Conservation (phyloP, 2,329 filamentous ascomycete species). For the Penicillium psychrosexuale region DNA sequence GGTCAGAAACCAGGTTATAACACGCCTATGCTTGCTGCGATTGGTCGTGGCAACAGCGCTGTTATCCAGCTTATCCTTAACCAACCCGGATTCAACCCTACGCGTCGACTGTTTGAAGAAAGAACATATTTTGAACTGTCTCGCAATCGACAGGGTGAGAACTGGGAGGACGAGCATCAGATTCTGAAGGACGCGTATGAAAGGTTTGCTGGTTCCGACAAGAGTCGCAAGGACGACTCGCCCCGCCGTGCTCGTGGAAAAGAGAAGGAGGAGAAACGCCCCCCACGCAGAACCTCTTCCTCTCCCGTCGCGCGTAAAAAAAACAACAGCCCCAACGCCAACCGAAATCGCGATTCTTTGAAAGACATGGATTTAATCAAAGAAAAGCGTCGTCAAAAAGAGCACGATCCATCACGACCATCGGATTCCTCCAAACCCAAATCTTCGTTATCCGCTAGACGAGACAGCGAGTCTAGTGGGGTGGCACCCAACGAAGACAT, state of each 20-base stretch:
- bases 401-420: slow-evolving; percentile 35
- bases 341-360: slow-evolving; percentile 14
- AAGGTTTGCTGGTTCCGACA: slow-evolving; percentile 33
- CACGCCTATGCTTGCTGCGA: slow-evolving; percentile 90
- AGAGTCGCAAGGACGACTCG: slow-evolving; percentile 36
- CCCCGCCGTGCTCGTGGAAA: slow-evolving; percentile 40
- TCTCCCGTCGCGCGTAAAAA: slow-evolving; percentile 40
- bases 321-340: slow-evolving; percentile 30
- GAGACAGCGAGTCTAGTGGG: slow-evolving; percentile 32
- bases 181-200: slow-evolving; percentile 66
- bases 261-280: slow-evolving; percentile 39
- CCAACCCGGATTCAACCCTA: slow-evolving; percentile 78
- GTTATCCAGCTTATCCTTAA: slow-evolving; percentile 77
- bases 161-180: slow-evolving; percentile 85
- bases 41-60: slow-evolving; percentile 80
- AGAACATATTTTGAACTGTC: slow-evolving; percentile 86
- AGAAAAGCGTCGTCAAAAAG: slow-evolving; percentile 33
- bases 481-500: slow-evolving; percentile 34
- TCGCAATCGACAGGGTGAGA: slow-evolving; percentile 74
- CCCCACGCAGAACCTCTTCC: slow-evolving; percentile 35
- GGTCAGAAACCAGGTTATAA: slow-evolving; percentile 65
- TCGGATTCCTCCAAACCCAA: slow-evolving; percentile 31
- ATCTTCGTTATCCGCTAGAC: slow-evolving; percentile 21
- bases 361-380: slow-evolving; percentile 21
- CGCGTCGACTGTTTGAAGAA: slow-evolving; percentile 66